Evolutionary conservation across 768 basidiomycete species (phyloP), one percentile per base, ranked within the genome.

Genomic region (Pulveroboletus sp.): DNA sequence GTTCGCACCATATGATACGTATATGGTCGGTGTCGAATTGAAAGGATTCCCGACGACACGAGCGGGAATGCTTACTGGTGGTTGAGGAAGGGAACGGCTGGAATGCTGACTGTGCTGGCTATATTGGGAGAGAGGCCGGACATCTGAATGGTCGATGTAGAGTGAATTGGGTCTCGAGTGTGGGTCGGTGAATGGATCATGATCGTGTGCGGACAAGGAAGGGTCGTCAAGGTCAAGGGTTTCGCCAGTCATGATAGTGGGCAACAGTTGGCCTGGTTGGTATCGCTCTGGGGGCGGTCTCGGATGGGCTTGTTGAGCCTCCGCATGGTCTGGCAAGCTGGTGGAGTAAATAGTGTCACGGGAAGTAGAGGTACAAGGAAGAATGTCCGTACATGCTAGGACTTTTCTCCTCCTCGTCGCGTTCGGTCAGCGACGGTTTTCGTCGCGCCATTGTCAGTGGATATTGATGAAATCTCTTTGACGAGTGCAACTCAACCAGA

Each of bases 231-330:
- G 61, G 43, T 83, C 76, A 17, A 84, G 71, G 0, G 82, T 83
- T 63, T 84, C 82, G 31, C 83, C 83, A 6, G 83, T 84, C 47
- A 79, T 70, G 38, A 84, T 84, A 0, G 83, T 82, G 31, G 72
- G 77, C 14, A 84, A 69, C 45, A 73, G 73, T 58, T 83, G 81
- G 3, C 82, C 83, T 24, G 80, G 83, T 49, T 81, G 76, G 55
- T 84, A 84, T 47, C 75, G 76, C 24, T 60, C 68, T 14, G 57
- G 58, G 15, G 57, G 47, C 4, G 46, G 53, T 33, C 53, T 59
- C 8, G 30, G 21, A 18, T 53, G 47, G 2, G 9, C 9, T 18
- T 39, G 31, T 18, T 43, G 49, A 33, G 40, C 15, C 17, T 60
- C 54, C 10, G 15, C 31, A 24, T 47, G 30, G 43, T 58, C 54